Evolutionary conservation across 192 early-diverging fungal species (phyloP), one percentile per base, ranked within the genome.

Genomic region (Backusella psychrophila): DNA sequence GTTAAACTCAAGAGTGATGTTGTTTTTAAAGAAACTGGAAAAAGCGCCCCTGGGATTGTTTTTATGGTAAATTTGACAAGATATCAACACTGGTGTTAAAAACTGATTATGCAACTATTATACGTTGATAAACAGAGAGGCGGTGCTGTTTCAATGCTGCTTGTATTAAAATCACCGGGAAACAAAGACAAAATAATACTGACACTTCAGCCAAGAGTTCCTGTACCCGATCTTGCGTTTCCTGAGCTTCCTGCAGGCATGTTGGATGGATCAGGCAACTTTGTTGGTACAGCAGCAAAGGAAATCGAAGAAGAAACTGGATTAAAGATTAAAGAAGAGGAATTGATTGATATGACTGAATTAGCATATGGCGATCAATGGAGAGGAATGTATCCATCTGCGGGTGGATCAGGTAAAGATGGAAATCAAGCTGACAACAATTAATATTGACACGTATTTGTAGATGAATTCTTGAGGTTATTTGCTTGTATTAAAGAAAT

Each of bases 171-270:
- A 42, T 77, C 82, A 7, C 42, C 77, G 46, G 85, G 87, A 23
- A 52, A 77, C 6, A 81, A 87, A 29, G 89, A 88, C 17, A 86
- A 86, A 21, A 89, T 90, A 26, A 85, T 95, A 33, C 73, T 97
- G 59, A 90, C 91, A 0, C 83, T 89, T 74, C 95, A 97, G 77
- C 89, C 95, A 12, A 85, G 94, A 1, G 66, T 95, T 29, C 85
- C 95, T 0, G 87, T 92, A 6, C 88, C 91, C 0, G 82, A 85
- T 5, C 75, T 91, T 26, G n/a, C 76, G 0, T 85, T 93, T 75
- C 77, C 85, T 56, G 95, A 95, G 79, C 83, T 97, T 38, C 95
- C 95, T 0, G 95, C 95, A 0, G 94, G 94, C 1, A 97, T 97
- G 95, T 76, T 95, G 38, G 93, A 95, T 75, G 93, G 84, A 41